phyloP scores from a whole-genome alignment of 257 asterid species.

The Cruciata laevipes region DNA sequence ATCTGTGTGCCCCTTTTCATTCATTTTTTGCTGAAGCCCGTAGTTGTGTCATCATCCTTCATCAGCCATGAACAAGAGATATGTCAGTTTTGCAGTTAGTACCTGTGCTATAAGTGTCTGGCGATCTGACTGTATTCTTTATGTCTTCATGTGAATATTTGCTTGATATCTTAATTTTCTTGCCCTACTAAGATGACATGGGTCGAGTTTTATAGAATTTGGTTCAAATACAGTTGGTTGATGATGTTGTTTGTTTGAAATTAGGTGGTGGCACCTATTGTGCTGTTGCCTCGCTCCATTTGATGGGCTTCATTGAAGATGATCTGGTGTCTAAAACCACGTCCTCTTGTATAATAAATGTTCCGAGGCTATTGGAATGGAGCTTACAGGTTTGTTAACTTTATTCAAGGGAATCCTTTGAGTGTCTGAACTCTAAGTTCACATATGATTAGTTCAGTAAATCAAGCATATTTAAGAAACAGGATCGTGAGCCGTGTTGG shows the following conservation, averaged over 20 bases:
- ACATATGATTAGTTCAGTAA: background rate
- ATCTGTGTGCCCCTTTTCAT: background rate
- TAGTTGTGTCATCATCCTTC: background rate
- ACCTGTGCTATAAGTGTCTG: background rate
- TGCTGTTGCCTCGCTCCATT: constrained; percentile 90
- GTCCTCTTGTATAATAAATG: constrained; percentile 40
- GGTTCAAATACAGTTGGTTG: background rate
- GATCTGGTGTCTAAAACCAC: constrained; percentile 38
- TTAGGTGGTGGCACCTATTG: constrained; percentile 99
- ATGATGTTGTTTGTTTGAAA: background rate
- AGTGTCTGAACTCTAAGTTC: background rate
- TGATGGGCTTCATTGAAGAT: constrained; percentile 83
- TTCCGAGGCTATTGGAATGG: constrained; percentile 82
- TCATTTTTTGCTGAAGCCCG: background rate
- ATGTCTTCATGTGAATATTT: background rate
- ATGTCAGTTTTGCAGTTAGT: background rate
- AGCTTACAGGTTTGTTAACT: constrained; percentile 58
- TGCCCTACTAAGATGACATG: background rate
- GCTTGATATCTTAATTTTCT: background rate
- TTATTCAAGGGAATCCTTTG: background rate
- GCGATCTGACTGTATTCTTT: background rate
- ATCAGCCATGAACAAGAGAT: background rate
- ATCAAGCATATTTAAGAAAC: background rate
- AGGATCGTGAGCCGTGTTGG: background rate
- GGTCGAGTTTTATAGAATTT: background rate